phyloP scores from a whole-genome alignment of 257 asterid species.

The Eustoma russellianum region DNA sequence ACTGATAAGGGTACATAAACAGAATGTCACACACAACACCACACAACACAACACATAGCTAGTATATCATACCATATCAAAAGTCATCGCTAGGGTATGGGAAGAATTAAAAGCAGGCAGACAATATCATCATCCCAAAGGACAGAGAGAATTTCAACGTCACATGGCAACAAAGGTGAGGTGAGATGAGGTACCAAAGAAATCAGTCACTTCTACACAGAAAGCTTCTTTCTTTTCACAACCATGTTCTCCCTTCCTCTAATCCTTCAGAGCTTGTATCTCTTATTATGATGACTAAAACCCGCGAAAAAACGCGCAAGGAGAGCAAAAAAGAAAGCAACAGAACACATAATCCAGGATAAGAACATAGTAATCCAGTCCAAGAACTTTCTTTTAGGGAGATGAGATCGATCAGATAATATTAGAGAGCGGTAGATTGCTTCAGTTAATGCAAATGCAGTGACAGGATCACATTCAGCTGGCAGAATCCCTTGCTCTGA shows the following conservation, averaged over 20 bases:
- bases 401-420: constrained; percentile 49
- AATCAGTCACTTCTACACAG: too few relatives aligned
- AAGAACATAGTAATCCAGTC: constrained; percentile 22
- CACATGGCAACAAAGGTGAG: too few relatives aligned
- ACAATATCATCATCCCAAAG: too few relatives aligned
- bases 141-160: too few relatives aligned
- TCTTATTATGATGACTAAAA: constrained; percentile 18
- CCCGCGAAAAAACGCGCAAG: constrained; percentile 45
- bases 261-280: constrained; percentile 13
- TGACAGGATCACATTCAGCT: constrained; percentile 42
- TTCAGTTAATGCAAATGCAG: constrained; percentile 54
- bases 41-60: too few relatives aligned
- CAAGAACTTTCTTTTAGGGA: constrained; percentile 33
- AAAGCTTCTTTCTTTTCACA: too few relatives aligned
- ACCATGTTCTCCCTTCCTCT: not conserved
- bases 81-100: too few relatives aligned
- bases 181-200: too few relatives aligned
- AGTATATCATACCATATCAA: too few relatives aligned
- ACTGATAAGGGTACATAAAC: too few relatives aligned
- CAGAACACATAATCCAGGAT: constrained; percentile 37
- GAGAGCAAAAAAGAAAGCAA: constrained; percentile 37
- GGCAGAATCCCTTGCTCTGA: constrained; percentile 56
- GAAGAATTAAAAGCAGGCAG: too few relatives aligned
- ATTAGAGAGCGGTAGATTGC: constrained; percentile 50
- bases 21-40: too few relatives aligned